Percentiles rank a stretch among this genome's conserved stretches.
Conservation (phyloP, 306 rosid species). For the Prunus salicina region DNA sequence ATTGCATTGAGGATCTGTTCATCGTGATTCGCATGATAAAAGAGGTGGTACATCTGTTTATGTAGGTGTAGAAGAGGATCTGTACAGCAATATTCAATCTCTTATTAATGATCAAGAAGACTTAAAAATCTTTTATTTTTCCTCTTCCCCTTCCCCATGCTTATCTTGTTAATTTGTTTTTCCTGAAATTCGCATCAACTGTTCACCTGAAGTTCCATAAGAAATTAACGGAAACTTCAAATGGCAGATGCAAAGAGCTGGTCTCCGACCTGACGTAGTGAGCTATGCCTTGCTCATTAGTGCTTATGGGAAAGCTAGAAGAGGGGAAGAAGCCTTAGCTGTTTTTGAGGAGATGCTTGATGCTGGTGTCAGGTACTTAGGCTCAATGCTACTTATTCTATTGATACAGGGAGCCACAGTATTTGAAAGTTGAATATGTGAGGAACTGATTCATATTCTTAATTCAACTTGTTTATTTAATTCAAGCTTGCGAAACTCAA, state of each 20-base stretch:
- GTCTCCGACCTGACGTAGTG: constrained; percentile 80
- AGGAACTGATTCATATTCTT: not conserved
- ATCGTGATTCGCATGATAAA: no score
- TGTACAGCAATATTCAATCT: no score
- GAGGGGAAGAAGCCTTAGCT: constrained; percentile 96
- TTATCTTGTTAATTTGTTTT: not conserved
- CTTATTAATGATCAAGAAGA: not conserved
- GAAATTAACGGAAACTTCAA: constrained; percentile 47
- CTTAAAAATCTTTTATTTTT: not conserved
- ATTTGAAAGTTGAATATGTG: not conserved
- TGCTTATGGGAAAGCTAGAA: constrained; percentile 96
- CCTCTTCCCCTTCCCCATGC: not conserved
- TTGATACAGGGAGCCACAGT: not conserved
- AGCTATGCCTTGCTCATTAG: constrained; percentile 81
- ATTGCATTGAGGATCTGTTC: no score
- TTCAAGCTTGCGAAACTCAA: not conserved
- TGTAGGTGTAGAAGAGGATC: no score
- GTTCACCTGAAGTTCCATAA: constrained; percentile 6
- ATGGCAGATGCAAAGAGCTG: constrained; percentile 95
- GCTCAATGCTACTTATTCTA: not conserved
- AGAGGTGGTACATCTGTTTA: no score
- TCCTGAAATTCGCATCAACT: not conserved
- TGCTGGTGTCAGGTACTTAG: constrained; percentile 84
- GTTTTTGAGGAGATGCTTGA: constrained; percentile 98
- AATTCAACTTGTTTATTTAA: not conserved